phyloP scores from a whole-genome alignment of 1,139 yeast genomes.

The Yamadazyma dendronema region DNA sequence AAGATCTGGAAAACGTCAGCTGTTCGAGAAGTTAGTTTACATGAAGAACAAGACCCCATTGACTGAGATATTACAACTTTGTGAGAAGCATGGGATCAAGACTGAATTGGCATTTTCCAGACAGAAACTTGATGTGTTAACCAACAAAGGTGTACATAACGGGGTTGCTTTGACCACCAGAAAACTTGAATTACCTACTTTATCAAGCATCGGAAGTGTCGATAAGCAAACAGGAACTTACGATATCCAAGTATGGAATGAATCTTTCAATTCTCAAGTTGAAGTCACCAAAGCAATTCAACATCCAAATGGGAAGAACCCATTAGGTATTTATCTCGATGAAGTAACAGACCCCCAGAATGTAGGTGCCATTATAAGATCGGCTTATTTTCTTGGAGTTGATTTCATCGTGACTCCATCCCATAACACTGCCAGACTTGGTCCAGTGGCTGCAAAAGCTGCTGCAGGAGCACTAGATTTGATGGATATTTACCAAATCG shows the following conservation, averaged over 20 bases:
- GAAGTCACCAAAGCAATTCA: conserved; percentile 16
- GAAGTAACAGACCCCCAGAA: conserved; percentile 90
- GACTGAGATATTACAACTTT: conserved; percentile 40
- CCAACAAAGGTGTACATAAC: conserved; percentile 77
- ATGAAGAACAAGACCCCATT: conserved; percentile 39
- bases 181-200: conserved; percentile 48
- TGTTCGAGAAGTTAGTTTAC: conserved; percentile 50
- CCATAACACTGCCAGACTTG: conserved; percentile 68
- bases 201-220: conserved; percentile 30
- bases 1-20: conserved; percentile 50
- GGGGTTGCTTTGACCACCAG: conserved; percentile 73
- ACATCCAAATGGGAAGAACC: conserved; percentile 32
- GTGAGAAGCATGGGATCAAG: conserved; percentile 44
- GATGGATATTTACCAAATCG: conserved; percentile 57
- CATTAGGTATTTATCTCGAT: conserved; percentile 76
- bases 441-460: conserved; percentile 78
- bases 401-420: conserved; percentile 76
- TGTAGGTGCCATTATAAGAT: conserved; percentile 80
- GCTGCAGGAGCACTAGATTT: conserved; percentile 88
- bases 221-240: conserved; percentile 31
- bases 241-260: conserved; percentile 17
- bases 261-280: conserved; percentile 18
- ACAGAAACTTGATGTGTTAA: conserved; percentile 57
- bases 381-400: conserved; percentile 81
- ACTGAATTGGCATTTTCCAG: conserved; percentile 45